These are phyloP conservation scores for Gossypium lobatum DNA, from an alignment of 441 rosid species.

Conservation along the genomic window DNA sequence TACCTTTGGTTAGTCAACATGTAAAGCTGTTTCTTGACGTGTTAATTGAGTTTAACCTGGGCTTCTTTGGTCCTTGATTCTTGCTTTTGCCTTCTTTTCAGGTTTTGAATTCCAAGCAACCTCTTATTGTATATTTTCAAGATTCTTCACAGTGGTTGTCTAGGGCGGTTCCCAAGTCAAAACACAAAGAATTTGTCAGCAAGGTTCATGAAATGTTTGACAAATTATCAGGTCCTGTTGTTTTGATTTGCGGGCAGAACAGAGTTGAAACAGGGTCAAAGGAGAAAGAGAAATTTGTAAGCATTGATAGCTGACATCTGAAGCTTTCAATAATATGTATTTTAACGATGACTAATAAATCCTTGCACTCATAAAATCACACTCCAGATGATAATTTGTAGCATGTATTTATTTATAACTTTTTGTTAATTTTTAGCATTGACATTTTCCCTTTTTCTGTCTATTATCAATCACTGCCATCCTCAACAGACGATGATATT, in stretches of 20 bases:
- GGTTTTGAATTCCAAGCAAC: slow-evolving; percentile 72
- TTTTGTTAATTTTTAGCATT: slow-evolving; percentile 12
- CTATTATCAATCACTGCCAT: slow-evolving; percentile 9
- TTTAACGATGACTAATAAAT: not conserved
- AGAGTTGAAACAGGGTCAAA: slow-evolving; percentile 70
- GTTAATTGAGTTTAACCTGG: not conserved
- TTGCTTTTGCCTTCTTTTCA: slow-evolving; percentile 33
- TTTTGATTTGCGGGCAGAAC: slow-evolving; percentile 90
- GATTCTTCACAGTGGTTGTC: slow-evolving; percentile 93
- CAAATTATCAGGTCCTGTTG: slow-evolving; percentile 68
- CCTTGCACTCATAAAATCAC: not conserved
- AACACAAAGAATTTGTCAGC: slow-evolving; percentile 53
- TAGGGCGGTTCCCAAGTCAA: slow-evolving; percentile 74
- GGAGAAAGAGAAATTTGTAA: slow-evolving; percentile 80
- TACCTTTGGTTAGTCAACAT: not conserved
- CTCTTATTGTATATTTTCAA: slow-evolving; percentile 84
- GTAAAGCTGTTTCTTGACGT: not conserved
- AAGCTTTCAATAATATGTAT: not conserved
- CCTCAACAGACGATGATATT: slow-evolving; percentile 75
- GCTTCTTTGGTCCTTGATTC: slow-evolving; percentile 6
- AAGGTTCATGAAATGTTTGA: slow-evolving; percentile 70
- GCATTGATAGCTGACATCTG: slow-evolving; percentile 19
- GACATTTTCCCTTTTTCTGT: slow-evolving; percentile 7
- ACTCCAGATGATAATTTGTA: not conserved
- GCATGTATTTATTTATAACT: slow-evolving; percentile 1